Base-by-base conservation (phyloP, 2,329 filamentous ascomycete species). In the Metarhizium anisopliae region DNA sequence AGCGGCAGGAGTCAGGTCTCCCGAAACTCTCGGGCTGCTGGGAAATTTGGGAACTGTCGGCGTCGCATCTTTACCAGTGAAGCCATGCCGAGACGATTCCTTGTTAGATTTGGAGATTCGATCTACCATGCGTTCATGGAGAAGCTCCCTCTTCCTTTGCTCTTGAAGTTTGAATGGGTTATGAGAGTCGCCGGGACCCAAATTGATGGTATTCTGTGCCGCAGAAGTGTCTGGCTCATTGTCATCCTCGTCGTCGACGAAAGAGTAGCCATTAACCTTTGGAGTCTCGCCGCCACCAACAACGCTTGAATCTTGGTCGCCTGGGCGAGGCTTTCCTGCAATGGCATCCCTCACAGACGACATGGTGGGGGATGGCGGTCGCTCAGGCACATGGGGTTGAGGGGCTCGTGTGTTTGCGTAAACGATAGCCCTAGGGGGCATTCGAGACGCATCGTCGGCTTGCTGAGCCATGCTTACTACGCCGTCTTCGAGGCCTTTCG, bases 231-330 rank as follows among this genome's bases (percentile, higher is more conserved):
- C 64, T 2, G 66, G 62, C 16, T 74, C 73, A 16, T 78, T 78
- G 0, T 82, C 80, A 45, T 81, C 78, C 51, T 87, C 88, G 56
- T 95, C 90, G 62, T 96, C 91, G 40, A 99, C 92, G 70, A 96
- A 97, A 0, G 90, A 83, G 68, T 96, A 99, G 1, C 94, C 94
- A 60, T 95, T 95, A 0, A 97, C 89, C 2, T 90, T 81, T 0
- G 93, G 94, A 0, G 93, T 97, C 69, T 95, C 91, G 56, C 79
- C 80, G 16, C 86, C 87, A 1, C 77, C 77, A 0, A 63, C 62
- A 2, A 78, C 78, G 6, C 64, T 74, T 0, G 82, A 82, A 61
- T 90, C 85, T 13, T 83, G 82, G 29, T 85, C 81, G 8, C 77
- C 80, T 2, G 77, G 74, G 8, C 83, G 80, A 4, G 86, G 83